A percentile compares a stretch with the other conserved stretches of the same genome.
phyloP scores from a whole-genome alignment of 2,329 filamentous ascomycete genomes.

The Macrophomina phaseolina region DNA sequence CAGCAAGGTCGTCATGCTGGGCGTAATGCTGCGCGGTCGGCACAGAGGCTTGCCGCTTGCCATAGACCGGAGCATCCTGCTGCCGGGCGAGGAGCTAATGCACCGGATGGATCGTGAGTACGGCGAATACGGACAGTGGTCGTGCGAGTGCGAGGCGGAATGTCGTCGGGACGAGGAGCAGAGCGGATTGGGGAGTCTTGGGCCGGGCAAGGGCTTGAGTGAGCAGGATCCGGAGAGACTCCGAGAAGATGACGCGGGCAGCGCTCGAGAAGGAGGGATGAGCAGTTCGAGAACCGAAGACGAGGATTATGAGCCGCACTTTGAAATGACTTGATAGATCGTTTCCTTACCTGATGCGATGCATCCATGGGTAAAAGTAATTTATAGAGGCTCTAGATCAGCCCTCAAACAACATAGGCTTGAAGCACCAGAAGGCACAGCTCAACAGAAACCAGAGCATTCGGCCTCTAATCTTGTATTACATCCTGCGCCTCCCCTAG shows the following conservation, averaged over 20 bases:
- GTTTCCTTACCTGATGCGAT: background rate
- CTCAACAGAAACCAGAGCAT: no score
- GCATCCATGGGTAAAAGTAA: no score
- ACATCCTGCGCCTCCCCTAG: no score
- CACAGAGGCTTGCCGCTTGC: conserved; percentile 40
- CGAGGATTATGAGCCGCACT: background rate
- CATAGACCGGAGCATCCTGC: conserved; percentile 40
- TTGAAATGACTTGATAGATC: conserved; percentile 21
- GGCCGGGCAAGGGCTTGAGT: background rate
- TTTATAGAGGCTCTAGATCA: no score
- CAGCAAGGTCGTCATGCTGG: conserved; percentile 64
- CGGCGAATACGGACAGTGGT: conserved; percentile 18
- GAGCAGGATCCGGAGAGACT: conserved; percentile 12
- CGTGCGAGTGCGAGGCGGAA: conserved; percentile 31
- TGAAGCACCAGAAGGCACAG: no score
- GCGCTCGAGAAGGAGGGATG: background rate
- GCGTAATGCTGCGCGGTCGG: conserved; percentile 57
- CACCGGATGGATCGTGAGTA: conserved; percentile 41
- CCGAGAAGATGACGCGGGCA: background rate
- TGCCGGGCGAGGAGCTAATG: conserved; percentile 43
- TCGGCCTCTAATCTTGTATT: no score
- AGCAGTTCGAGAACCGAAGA: background rate
- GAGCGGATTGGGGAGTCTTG: background rate
- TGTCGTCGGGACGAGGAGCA: conserved; percentile 19
- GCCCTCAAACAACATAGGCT: no score